phyloP scores from a whole-genome alignment of 2,329 filamentous ascomycete species.

The Aspergillus clavatus region DNA sequence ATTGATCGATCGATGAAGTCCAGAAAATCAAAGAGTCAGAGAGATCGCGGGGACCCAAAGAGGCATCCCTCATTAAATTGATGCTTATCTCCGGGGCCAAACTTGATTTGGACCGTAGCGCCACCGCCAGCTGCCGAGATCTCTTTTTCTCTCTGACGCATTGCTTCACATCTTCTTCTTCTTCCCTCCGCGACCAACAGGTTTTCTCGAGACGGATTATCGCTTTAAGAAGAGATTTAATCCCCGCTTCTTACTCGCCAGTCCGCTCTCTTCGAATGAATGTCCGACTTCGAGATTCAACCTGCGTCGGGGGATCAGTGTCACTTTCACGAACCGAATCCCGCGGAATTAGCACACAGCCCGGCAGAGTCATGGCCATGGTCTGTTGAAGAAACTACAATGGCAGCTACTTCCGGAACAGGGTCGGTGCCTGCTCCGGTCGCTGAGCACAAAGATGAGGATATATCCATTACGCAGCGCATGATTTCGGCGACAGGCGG shows the following conservation, averaged over 20 bases:
- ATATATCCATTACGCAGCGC: slow-evolving; percentile 80
- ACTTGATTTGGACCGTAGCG: slow-evolving; percentile 15
- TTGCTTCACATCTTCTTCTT: slow-evolving; percentile 2
- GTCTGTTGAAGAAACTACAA: slow-evolving; percentile 30
- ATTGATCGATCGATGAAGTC: neutral
- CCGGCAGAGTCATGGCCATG: slow-evolving; percentile 27
- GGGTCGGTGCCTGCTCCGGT: slow-evolving; percentile 15
- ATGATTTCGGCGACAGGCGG: slow-evolving; percentile 93
- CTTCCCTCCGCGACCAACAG: neutral
- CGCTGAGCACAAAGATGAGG: slow-evolving; percentile 17
- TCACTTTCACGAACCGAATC: slow-evolving; percentile 13
- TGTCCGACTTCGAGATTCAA: slow-evolving; percentile 22
- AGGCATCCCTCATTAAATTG: too few species aligned
- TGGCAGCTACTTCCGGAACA: slow-evolving; percentile 29
- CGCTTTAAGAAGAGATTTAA: neutral
- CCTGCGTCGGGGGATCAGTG: slow-evolving; percentile 22
- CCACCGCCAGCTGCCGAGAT: slow-evolving; percentile 20
- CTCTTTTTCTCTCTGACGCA: slow-evolving; percentile 21
- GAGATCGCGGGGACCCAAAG: neutral
- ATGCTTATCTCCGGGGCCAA: slow-evolving; percentile 15
- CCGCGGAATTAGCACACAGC: slow-evolving; percentile 7
- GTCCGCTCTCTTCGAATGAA: slow-evolving; percentile 22
- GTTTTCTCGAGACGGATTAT: neutral
- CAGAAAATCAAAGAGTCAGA: neutral
- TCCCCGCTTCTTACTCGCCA: too few species aligned